Conservation (phyloP, 768 basidiomycete species). For the Lactarius sanguifluus region DNA sequence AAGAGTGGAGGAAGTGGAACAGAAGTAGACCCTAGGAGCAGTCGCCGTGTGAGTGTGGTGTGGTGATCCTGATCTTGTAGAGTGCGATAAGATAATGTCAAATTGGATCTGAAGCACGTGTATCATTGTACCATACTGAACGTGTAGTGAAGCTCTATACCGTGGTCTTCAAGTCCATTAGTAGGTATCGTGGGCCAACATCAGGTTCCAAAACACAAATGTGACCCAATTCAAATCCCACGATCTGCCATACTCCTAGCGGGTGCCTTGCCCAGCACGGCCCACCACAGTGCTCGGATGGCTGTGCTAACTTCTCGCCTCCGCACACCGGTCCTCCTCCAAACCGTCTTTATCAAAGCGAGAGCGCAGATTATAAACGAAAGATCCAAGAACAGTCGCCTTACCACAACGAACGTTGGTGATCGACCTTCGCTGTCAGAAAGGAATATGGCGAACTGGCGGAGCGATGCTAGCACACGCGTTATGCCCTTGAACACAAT, state of each 20-base stretch:
- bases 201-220: neutral
- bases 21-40: neutral
- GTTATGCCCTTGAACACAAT: slow-evolving; percentile 63
- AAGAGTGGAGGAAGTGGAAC: neutral
- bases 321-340: slow-evolving; percentile 69
- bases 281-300: slow-evolving; percentile 65
- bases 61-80: neutral
- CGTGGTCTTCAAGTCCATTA: neutral
- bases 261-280: slow-evolving; percentile 57
- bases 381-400: slow-evolving; percentile 74
- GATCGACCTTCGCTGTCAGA: slow-evolving; percentile 58
- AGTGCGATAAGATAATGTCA: slow-evolving; percentile 1
- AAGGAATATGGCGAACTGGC: slow-evolving; percentile 56
- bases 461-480: slow-evolving; percentile 49
- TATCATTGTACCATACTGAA: no score
- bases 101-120: neutral
- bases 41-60: neutral
- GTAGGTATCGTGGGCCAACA: slow-evolving; percentile 4
- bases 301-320: slow-evolving; percentile 68
- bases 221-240: slow-evolving; percentile 38
- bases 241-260: slow-evolving; percentile 50
- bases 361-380: slow-evolving; percentile 70
- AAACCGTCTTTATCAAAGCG: slow-evolving; percentile 54
- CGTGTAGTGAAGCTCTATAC: neutral
- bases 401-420: slow-evolving; percentile 64